Evolutionary conservation across 2,329 filamentous ascomycete genomes (phyloP).

Genomic region (Sordariomycetes sp.): DNA sequence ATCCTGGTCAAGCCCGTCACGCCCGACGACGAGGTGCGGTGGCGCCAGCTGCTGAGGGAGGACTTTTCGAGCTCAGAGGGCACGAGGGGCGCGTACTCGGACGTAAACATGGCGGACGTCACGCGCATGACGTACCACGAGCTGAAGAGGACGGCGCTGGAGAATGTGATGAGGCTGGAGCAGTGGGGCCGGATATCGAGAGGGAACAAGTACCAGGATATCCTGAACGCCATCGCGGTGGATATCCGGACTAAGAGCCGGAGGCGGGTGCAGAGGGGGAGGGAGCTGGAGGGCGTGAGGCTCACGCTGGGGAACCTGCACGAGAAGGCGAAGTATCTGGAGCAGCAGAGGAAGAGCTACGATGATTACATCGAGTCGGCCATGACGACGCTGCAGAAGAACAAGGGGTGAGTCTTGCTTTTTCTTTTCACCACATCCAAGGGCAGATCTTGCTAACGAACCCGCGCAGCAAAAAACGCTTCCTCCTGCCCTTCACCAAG

Average conservation of each 20-base stretch:
- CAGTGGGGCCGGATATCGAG: slow-evolving; percentile 78
- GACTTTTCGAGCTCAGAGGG: slow-evolving; percentile 59
- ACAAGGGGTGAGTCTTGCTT: slow-evolving; percentile 60
- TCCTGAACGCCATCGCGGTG: slow-evolving; percentile 93
- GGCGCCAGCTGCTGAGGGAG: slow-evolving; percentile 70
- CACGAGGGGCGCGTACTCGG: slow-evolving; percentile 79
- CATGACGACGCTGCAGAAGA: slow-evolving; percentile 92
- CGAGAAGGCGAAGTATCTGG: slow-evolving; percentile 83
- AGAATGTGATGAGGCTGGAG: slow-evolving; percentile 88
- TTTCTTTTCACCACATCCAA: not conserved
- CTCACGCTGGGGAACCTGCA: slow-evolving; percentile 65
- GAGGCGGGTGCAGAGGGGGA: slow-evolving; percentile 79
- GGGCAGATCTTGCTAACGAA: not conserved
- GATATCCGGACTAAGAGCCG: slow-evolving; percentile 97
- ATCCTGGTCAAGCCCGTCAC: slow-evolving; percentile 87
- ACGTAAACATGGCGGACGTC: slow-evolving; percentile 79
- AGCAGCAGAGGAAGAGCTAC: slow-evolving; percentile 92
- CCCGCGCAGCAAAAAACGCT: slow-evolving; percentile 62
- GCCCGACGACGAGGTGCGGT: slow-evolving; percentile 80
- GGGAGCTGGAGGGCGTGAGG: slow-evolving; percentile 77
- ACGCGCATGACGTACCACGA: slow-evolving; percentile 83
- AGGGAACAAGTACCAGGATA: slow-evolving; percentile 89
- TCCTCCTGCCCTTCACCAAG: slow-evolving; percentile 92
- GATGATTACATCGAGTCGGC: slow-evolving; percentile 99
- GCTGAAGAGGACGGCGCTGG: slow-evolving; percentile 82